Percentiles rank a stretch among this genome's conserved stretches.
phyloP scores from a whole-genome alignment of 225 moss, liverwort and hornwort genomes.

The Antitrichia curtipendula region DNA sequence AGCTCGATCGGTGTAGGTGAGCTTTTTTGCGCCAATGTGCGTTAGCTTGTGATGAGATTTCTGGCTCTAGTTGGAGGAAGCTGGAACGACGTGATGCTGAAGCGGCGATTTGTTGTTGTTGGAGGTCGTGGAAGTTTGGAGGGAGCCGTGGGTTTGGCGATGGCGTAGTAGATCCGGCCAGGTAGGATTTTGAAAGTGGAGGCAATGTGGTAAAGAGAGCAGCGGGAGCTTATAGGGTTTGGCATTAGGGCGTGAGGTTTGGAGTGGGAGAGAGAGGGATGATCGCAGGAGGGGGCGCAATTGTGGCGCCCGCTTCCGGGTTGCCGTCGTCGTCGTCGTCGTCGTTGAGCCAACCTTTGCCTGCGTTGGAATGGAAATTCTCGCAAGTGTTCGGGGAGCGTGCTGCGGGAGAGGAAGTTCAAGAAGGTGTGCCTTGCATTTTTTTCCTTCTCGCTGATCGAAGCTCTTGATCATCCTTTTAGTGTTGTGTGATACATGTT shows the following conservation, averaged over 20 bases:
- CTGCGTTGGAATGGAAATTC: conserved; percentile 94
- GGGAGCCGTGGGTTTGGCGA: background rate
- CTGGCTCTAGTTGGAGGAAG: background rate
- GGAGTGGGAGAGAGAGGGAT: conserved; percentile 41
- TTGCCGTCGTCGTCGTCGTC: conserved; percentile 27
- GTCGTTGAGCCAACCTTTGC: conserved; percentile 45
- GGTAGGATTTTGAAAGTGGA: background rate
- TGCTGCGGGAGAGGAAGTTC: conserved; percentile 90
- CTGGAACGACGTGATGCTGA: background rate
- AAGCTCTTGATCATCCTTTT: background rate
- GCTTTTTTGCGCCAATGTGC: background rate
- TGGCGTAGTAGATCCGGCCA: conserved; percentile 24
- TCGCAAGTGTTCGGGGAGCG: conserved; percentile 98
- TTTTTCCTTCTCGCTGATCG: background rate
- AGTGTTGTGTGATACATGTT: background rate
- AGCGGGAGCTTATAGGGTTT: conserved; percentile 21
- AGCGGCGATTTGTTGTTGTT: background rate
- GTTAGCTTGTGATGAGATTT: background rate
- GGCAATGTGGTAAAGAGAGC: conserved; percentile 20
- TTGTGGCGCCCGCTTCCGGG: conserved; percentile 88
- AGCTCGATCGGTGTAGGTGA: background rate
- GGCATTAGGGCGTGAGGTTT: conserved; percentile 20
- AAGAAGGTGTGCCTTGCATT: conserved; percentile 59
- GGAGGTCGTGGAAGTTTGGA: background rate
- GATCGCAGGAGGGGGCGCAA: conserved; percentile 80